Conservation (phyloP, 2,329 filamentous ascomycete genomes). For the Hypoxylon sp. region DNA sequence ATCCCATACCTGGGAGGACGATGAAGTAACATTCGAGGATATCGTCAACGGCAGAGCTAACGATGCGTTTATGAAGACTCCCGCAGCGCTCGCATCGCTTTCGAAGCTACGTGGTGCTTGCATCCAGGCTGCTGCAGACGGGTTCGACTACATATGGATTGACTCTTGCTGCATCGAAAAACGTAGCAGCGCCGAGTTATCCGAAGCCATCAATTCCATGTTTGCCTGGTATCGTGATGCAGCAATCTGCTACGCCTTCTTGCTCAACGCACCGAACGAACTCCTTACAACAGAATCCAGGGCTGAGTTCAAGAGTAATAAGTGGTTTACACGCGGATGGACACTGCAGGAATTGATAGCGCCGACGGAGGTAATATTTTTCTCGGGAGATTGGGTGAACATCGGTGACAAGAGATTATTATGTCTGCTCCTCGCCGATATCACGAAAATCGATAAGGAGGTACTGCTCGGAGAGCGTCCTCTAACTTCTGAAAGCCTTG, state of each 20-base stretch:
- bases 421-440: conserved; percentile 20
- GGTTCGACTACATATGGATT: conserved; percentile 46
- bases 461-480: conserved; percentile 21
- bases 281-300: conserved; percentile 25
- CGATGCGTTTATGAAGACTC: conserved; percentile 1
- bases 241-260: conserved; percentile 47
- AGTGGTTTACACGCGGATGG: conserved; percentile 24
- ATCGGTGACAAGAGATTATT: conserved; percentile 32
- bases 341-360: conserved; percentile 36
- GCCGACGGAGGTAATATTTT: conserved; percentile 24
- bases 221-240: conserved; percentile 47
- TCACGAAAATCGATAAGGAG: conserved; percentile 30
- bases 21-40: conserved; percentile 30
- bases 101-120: conserved; percentile 19
- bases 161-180: conserved; percentile 52
- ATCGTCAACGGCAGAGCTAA: conserved; percentile 23
- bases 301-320: conserved; percentile 5
- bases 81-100: conserved; percentile 6
- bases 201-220: conserved; percentile 39
- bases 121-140: conserved; percentile 16
- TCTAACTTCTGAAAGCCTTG: conserved; percentile 27
- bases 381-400: conserved; percentile 26
- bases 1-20: conserved; percentile 30
- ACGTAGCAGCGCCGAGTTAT: conserved; percentile 47
- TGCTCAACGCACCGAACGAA: conserved; percentile 37